Base-by-base conservation (phyloP, 345 rosid species). In the Barbarea vulgaris region DNA sequence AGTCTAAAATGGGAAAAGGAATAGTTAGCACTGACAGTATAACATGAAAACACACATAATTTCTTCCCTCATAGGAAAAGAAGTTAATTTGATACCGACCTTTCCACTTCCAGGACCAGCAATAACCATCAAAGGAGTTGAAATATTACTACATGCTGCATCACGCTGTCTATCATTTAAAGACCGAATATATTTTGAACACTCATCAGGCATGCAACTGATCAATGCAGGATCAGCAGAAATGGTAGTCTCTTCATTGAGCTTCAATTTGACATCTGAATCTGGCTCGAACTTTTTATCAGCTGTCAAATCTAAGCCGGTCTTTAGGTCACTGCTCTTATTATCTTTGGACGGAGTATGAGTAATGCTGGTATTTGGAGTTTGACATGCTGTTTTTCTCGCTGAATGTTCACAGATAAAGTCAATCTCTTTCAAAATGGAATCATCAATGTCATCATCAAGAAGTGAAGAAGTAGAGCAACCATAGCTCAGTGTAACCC, bases 61-160 rank as follows among this genome's bases (percentile, higher is more conserved):
- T 24, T 56, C 15, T 53, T 55, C 54, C 17, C n/a, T 46, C 36
- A 44, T 18, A 68, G 7, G 18, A 73, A 74, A 55, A 39, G 6
- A 50, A 72, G 46, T 41, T 1, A 51, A 33, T 6, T 24, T 69
- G 67, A 52, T n/a, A 71, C 62, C 64, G 22, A 91, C 98, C 97
- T 94, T 94, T 70, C 98, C 97, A 66, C 98, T 94, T 76, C 98
- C 96, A 27, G 97, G 97, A 82, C 98, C 98, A 75, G 98, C 98
- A 50, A 82, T 85, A 78, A 94, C 91, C 97, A 94, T 88, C 56
- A 87, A 86, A 81, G 98, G 97, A 17, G 79, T 80, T 31, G 93
- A 83, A 55, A 88, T 85, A 69, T 88, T 79, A 80, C 85, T 81
- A 73, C 86, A 87, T 21, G 97, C 98, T 5, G 98, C 98, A 64